Evolutionary conservation across 495 filamentous ascomycete species (phyloP), one percentile per base, ranked within the genome.

Genomic region (Evernia prunastri): DNA sequence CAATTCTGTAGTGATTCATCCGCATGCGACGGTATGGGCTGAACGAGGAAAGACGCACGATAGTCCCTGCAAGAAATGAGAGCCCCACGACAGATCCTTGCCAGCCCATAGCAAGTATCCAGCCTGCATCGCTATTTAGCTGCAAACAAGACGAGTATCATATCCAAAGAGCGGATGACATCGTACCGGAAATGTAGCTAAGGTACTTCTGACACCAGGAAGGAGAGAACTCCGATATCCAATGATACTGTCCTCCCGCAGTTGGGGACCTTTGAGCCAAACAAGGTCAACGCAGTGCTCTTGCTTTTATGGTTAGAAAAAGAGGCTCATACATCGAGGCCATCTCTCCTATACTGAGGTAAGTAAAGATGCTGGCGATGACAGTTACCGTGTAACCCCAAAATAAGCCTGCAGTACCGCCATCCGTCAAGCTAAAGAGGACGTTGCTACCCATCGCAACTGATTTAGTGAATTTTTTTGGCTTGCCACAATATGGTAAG

Each of bases 61-160:
- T 78, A 4, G 78, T 83, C 0, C 77, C 83, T 3, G 79, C 78
- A 7, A 87, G 72, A 68, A 83, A 87, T 2, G 79, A 78, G 35
- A 78, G 73, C 3, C 79, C 74, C 3, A 85, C 80, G 20, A 80
- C 80, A 4, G 79, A 75, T 27, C 80, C 80, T 71, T 86, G 81
- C 85, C 86, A 87, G 12, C 82, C 84, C 37, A 81, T 79, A 7
- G 81, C 80, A 37, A 77, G 81, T 29, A 88, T 74, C 86, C 85
- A 88, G 18, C 82, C 81, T 80, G 57, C 2, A 11, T 5, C 13
- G 23, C 31, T 2, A 25, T 36, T 62, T 17, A 62, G 53, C 33
- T 33, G 8, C 18, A 54, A 23, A 15, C 9, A 25, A 10, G 17
- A 9, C 1, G 25, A 6, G 5, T 42, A 11, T 0, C 2, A 4